Base-by-base conservation (phyloP, 108 stramenopile genomes). In the Asterionellopsis glacialis region DNA sequence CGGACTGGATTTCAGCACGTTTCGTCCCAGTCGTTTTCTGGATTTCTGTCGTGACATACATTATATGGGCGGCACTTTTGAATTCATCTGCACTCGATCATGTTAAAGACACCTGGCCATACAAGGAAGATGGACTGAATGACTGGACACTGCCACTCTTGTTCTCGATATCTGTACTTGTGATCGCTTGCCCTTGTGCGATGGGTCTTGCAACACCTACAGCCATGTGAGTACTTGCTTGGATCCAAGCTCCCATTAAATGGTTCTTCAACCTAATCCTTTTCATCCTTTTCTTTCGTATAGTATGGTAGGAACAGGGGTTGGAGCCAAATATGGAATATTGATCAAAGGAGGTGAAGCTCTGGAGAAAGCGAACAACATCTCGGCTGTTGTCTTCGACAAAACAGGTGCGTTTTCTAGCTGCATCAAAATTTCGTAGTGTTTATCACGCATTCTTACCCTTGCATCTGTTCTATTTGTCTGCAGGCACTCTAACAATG, bases 181-280 rank as follows among this genome's bases (percentile, higher is more conserved):
- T 95, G 15, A 90, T 95, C 64, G 81, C 92, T 2, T 96, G 95
- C 73, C 95, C 95, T 19, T 96, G 95, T 61, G 93, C 95, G 13
- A 79, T 95, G n/a, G 94, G 94, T 44, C 67, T 94, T 47, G 90
- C 93, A 15, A 91, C 90, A n/a, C 93, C 93, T 0, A 94, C 90
- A 15, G 93, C 93, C 12, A 83, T 93, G 33, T 33, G 33, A 33
- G 33, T 33, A 33, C 2, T 7, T n/a, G n/a, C n/a, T n/a, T n/a
- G n/a, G n/a, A n/a, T n/a, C n/a, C n/a, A n/a, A n/a, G n/a, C n/a
- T n/a, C n/a, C n/a, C n/a, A n/a, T n/a, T n/a, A n/a, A n/a, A n/a
- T n/a, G n/a, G n/a, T n/a, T n/a, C n/a, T n/a, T 33, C 33, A 7
- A 33, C 33, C 33, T 33, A 33, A 33, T 33, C 7, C 33, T 33